Conservation (phyloP, 2,329 filamentous ascomycete genomes). For the Colletotrichum australisinense region DNA sequence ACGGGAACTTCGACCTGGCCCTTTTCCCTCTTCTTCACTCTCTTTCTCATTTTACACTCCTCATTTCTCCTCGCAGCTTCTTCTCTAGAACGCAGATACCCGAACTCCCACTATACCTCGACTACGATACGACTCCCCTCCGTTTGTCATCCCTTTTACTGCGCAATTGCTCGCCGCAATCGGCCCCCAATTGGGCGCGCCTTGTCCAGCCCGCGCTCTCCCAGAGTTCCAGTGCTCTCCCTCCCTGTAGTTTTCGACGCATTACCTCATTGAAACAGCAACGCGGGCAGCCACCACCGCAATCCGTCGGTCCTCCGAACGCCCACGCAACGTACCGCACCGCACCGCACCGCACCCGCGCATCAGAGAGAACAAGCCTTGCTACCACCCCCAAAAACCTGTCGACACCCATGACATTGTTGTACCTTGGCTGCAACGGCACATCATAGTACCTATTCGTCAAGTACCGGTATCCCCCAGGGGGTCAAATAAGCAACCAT, state of each 20-base stretch:
- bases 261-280: slow-evolving; percentile 31
- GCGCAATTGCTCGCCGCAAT: not conserved
- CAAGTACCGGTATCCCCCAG: not conserved
- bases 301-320: slow-evolving; percentile 25
- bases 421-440: not conserved
- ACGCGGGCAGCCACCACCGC: slow-evolving; percentile 14
- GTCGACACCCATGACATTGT: slow-evolving; percentile 13
- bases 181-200: slow-evolving; percentile 18
- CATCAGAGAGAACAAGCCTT: slow-evolving; percentile 19
- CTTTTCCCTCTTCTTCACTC: not conserved
- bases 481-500: slow-evolving; percentile 42
- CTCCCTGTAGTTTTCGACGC: not conserved
- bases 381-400: slow-evolving; percentile 15
- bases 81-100: not conserved
- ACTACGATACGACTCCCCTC: not conserved
- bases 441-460: not conserved
- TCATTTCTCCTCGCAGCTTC: not conserved
- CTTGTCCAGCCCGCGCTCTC: not conserved
- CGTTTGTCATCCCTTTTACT: not conserved
- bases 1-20: not conserved
- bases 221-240: not conserved
- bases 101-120: not conserved
- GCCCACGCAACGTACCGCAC: slow-evolving; percentile 3
- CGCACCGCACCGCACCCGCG: slow-evolving; percentile 2
- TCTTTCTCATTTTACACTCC: not conserved